Percentiles rank a stretch among this genome's conserved stretches.
These are phyloP conservation scores for Dendrothele bispora DNA, from an alignment of 768 basidiomycete species.

Conservation along the genomic window DNA sequence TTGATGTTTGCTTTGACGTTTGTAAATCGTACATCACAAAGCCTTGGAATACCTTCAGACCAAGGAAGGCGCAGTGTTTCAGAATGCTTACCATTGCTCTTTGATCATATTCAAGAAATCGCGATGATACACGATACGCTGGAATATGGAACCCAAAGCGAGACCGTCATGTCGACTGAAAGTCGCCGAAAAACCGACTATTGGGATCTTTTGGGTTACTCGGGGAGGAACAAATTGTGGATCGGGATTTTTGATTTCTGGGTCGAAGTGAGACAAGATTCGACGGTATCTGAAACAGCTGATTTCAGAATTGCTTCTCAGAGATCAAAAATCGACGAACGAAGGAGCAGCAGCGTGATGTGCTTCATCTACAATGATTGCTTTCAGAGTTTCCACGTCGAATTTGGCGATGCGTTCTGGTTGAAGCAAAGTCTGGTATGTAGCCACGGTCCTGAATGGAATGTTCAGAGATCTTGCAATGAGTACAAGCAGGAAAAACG, in stretches of 20 bases:
- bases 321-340: constrained; percentile 42
- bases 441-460: constrained; percentile 71
- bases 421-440: constrained; percentile 81
- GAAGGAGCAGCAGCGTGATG: constrained; percentile 94
- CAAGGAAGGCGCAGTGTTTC: constrained; percentile 17
- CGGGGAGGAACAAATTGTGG: constrained; percentile 32
- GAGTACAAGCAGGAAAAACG: constrained; percentile 23
- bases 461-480: not conserved
- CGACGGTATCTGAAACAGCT: constrained; percentile 60
- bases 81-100: constrained; percentile 71
- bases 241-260: constrained; percentile 59
- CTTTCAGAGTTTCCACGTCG: constrained; percentile 62
- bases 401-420: constrained; percentile 72
- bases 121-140: constrained; percentile 89
- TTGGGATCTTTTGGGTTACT: constrained; percentile 59
- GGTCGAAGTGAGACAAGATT: constrained; percentile 81
- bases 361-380: constrained; percentile 88
- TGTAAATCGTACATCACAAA: constrained; percentile 86
- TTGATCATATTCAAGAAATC: constrained; percentile 92
- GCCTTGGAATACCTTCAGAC: constrained; percentile 40
- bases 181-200: constrained; percentile 94
- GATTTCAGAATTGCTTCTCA: not conserved
- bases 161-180: constrained; percentile 91
- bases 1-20: constrained; percentile 75
- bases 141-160: constrained; percentile 85